Base-by-base conservation (phyloP, 768 basidiomycete genomes). In the Tricholoma sp. region DNA sequence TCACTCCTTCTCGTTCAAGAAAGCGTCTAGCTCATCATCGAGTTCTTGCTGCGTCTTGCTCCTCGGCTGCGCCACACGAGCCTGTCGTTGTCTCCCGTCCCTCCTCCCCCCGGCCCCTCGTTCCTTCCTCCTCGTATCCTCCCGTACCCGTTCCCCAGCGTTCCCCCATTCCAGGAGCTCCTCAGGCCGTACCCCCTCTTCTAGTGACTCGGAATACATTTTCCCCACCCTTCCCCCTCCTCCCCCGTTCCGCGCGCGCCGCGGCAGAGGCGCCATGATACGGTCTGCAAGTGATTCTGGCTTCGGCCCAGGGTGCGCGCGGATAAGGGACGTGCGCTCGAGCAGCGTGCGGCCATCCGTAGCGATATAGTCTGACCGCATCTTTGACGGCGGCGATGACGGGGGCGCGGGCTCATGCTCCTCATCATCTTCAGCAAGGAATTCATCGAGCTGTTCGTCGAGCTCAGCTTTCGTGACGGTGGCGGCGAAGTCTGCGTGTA, bases 21-120 rank as follows among this genome's bases (percentile, higher is more conserved):
- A 92, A 13, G 86, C 85, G 32, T 93, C 91, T 48, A 93, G 73
- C 64, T 94, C 91, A 50, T 86, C 89, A 59, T 94, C 91, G 36
- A 94, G 74, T 62, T 93, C 89, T 70, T 88, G 81, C 65, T 85
- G 84, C 0, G 82, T 88, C 69, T 83, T 84, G 56, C 68, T 77
- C 20, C 77, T 73, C 10, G 77, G 74, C 57, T 69, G 65, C 57
- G 67, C 67, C 56, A 75, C 74, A 44, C 79, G 72, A 37, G 73
- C 69, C 55, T 66, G 61, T 29, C 67, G 66, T 59, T 67, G 72
- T 64, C 62, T 70, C 64, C 63, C 58, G 60, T 59, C 66, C 61
- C 63, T 60, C 58, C 33, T 63, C 66, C 56, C 68, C 59, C 55
- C 61, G 36, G 60, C 58, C 57, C 57, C 65, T 61, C 61, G 57